Evolutionary conservation across 176 grass and related monocot species (phyloP).

Genomic region (Rhynchospora breviuscula): DNA sequence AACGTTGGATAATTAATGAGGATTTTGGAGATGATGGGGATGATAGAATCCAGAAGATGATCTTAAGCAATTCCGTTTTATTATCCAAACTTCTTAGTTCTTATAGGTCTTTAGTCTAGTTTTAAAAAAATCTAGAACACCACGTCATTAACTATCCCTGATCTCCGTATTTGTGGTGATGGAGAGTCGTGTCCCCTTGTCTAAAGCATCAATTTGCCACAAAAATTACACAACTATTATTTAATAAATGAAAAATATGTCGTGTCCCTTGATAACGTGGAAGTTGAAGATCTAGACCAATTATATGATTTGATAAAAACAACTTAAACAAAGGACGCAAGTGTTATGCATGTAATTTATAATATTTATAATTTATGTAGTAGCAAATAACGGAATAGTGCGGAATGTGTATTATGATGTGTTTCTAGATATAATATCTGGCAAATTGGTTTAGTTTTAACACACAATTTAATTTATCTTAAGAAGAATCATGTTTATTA

Average conservation of each 20-base stretch:
- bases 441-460: not conserved
- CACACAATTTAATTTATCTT: not conserved
- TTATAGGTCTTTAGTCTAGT: too few species aligned
- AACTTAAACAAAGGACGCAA: not conserved
- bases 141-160: not conserved
- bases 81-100: not conserved
- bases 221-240: not conserved
- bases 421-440: not conserved
- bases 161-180: not conserved
- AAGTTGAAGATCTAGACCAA: not conserved
- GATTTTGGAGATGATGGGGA: too few species aligned
- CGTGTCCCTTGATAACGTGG: not conserved
- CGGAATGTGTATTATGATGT: not conserved
- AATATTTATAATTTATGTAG: not conserved
- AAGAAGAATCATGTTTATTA: not conserved
- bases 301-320: not conserved
- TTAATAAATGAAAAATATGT: not conserved
- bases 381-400: not conserved
- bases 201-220: not conserved
- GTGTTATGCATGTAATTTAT: not conserved
- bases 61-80: too few species aligned
- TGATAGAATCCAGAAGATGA: too few species aligned
- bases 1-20: too few species aligned
- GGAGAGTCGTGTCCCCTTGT: conserved; percentile 7
- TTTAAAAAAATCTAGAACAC: not conserved